phyloP scores from a whole-genome alignment of 148 eudicot species.

The Vaccinium corymbosum region DNA sequence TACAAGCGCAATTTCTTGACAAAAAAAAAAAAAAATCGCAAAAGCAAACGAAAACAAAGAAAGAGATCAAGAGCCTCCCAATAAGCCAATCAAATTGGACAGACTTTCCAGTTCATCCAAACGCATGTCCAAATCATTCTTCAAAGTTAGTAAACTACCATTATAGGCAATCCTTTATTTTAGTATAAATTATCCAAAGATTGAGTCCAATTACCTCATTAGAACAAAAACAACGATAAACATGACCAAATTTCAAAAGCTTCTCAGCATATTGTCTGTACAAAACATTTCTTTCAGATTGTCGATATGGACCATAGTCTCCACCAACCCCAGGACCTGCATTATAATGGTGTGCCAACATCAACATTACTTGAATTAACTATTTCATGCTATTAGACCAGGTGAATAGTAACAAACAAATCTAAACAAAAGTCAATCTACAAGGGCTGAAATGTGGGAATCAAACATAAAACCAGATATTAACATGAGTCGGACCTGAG shows the following conservation, averaged over 20 bases:
- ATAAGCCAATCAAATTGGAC: background rate
- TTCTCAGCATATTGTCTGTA: constrained; percentile 84
- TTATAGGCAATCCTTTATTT: constrained; percentile 1
- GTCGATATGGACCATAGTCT: constrained; percentile 88
- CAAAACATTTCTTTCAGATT: constrained; percentile 79
- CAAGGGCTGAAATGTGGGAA: background rate
- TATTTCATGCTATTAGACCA: background rate
- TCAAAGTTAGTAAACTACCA: background rate
- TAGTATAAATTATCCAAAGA: background rate
- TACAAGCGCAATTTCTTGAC: background rate
- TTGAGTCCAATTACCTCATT: constrained; percentile 49
- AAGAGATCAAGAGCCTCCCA: background rate
- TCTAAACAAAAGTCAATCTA: background rate
- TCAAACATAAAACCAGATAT: background rate
- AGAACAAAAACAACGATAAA: constrained; percentile 89
- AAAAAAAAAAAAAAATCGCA: background rate
- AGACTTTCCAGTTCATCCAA: background rate
- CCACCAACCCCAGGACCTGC: constrained; percentile 90
- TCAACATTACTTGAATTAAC: constrained; percentile 4
- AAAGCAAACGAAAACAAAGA: background rate
- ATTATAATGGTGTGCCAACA: constrained; percentile 7
- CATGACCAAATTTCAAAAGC: constrained; percentile 78
- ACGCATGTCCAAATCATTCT: background rate
- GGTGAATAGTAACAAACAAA: background rate
- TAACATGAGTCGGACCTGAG: background rate